A percentile compares a stretch with the other conserved stretches of the same genome.
Evolutionary conservation across 305 asterid species (phyloP).

Genomic region (Solanum chacoense): DNA sequence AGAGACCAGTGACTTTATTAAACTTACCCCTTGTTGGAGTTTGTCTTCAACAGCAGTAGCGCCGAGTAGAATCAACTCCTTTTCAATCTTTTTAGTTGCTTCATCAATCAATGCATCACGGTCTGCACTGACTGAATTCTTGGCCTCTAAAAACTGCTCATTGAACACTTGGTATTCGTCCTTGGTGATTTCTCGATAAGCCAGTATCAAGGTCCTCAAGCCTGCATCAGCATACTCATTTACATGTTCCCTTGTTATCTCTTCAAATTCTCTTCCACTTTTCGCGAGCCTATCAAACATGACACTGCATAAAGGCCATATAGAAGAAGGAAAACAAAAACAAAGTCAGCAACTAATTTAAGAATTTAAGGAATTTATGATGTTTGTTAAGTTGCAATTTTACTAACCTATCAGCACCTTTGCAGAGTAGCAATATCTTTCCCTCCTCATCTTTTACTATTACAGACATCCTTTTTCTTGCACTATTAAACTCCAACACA

Average conservation of each 20-base stretch:
- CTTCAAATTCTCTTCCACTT: constrained; percentile 52
- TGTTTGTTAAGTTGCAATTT: not conserved
- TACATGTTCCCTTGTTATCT: constrained; percentile 54
- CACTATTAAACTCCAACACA: constrained; percentile 67
- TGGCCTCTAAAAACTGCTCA: constrained; percentile 47
- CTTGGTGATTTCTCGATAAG: constrained; percentile 65
- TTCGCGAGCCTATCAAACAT: constrained; percentile 67
- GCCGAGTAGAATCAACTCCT: constrained; percentile 78
- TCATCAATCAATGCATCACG: constrained; percentile 63
- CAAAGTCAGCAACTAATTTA: not conserved
- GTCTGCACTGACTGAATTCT: constrained; percentile 64
- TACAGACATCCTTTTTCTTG: constrained; percentile 89
- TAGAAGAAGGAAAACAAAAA: not conserved
- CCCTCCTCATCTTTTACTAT: constrained; percentile 71
- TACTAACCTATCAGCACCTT: constrained; percentile 94
- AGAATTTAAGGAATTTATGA: not conserved
- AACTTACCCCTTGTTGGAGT: constrained; percentile 91
- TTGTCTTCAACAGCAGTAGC: constrained; percentile 99
- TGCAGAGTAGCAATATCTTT: constrained; percentile 56
- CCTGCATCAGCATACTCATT: constrained; percentile 86
- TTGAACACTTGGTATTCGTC: constrained; percentile 52
- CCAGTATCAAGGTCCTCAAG: constrained; percentile 79
- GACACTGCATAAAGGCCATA: constrained; percentile 35
- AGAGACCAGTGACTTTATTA: not conserved
- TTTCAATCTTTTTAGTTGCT: constrained; percentile 54